Evolutionary conservation across 768 basidiomycete species (phyloP), one percentile per base, ranked within the genome.

Genomic region (Rhodocollybia butyracea): DNA sequence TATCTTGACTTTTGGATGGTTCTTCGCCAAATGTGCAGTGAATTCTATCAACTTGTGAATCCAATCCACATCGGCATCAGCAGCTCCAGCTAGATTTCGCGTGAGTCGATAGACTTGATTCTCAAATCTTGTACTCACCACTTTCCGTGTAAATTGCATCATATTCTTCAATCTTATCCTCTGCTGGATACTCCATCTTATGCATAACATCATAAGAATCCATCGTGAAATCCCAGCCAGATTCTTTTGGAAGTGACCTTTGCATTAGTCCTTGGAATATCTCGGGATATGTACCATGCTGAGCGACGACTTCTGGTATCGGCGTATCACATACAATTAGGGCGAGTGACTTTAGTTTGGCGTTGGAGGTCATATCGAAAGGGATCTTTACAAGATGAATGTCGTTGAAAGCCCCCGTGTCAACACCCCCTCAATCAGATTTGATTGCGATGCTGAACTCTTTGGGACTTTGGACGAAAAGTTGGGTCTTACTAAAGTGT

Each of bases 71-170:
- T 87, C 72, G 56, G 88, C 84, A 68, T 91, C 87, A 2, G 93
- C 93, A 21, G 85, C 84, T 0, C 85, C 79, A 29, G 84, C 92
- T 93, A n/a, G 63, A 38, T 34, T 21, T 45, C 47, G 29, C 58
- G 19, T 51, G 21, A 26, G n/a, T n/a, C 12, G 15, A 41, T 13
- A 39, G 50, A 8, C 19, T 19, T 24, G 45, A 3, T 41, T 30
- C 48, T 34, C 8, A 45, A 40, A n/a, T 24, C 32, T 7, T 40
- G 26, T 19, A 72, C 81, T 43, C 61, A 95, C 94, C 84, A 17
- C 91, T 91, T 0, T 94, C 95, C 0, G 88, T 90, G 55, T 96
- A 75, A 56, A 98, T 71, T 0, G 78, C 89, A 57, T 88, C 81
- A 63, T 88, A 92, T 2, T 70, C 66, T 26, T 79, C 75, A n/a